Conservation (phyloP, 257 asterid genomes). For the Jasminum sambac region DNA sequence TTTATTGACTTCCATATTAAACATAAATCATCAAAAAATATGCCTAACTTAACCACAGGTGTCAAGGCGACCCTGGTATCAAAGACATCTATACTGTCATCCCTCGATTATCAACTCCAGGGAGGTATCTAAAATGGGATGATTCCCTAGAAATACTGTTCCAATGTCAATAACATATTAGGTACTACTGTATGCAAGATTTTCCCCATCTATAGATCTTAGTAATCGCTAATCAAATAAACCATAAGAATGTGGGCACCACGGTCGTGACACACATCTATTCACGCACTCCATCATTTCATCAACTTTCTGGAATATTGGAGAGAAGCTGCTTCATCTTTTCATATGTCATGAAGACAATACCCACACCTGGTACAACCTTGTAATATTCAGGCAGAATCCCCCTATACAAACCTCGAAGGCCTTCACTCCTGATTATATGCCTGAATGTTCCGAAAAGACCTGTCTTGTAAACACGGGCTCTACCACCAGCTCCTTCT, state of each 20-base stretch:
- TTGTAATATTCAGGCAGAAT: conserved; percentile 81
- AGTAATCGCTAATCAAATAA: background rate
- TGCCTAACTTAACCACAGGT: background rate
- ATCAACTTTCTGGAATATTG: conserved; percentile 42
- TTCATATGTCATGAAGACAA: conserved; percentile 83
- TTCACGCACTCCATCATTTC: background rate
- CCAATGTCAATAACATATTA: background rate
- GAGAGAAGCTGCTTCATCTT: conserved; percentile 69
- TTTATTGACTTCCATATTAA: background rate
- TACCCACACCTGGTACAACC: conserved; percentile 79
- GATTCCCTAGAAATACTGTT: background rate
- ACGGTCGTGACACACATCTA: conserved; percentile 20
- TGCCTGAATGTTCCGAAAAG: conserved; percentile 59
- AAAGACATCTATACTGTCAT: background rate
- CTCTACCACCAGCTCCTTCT: conserved; percentile 88
- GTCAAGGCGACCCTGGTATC: background rate
- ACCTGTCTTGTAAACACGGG: conserved; percentile 64
- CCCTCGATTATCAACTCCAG: background rate
- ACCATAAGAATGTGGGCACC: background rate
- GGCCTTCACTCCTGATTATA: conserved; percentile 55
- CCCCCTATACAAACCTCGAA: conserved; percentile 70
- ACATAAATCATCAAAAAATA: background rate
- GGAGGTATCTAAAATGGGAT: background rate
- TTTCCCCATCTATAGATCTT: background rate
- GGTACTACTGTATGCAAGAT: background rate